phyloP scores from a whole-genome alignment of 306 rosid genomes.

The Arachis stenosperma region DNA sequence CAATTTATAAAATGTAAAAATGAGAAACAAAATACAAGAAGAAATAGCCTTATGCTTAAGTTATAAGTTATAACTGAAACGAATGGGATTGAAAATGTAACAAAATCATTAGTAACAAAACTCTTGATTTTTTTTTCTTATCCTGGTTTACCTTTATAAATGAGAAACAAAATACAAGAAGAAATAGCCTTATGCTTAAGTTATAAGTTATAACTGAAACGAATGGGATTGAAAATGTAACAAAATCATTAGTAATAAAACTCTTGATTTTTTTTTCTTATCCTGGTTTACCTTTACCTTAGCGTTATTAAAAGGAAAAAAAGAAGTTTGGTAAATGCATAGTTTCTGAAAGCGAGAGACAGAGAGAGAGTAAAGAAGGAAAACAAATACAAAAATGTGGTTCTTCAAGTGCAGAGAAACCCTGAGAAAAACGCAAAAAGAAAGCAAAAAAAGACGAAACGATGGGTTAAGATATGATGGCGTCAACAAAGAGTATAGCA shows the following conservation, averaged over 20 bases:
- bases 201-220: background rate
- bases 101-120: conserved; percentile 13
- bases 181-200: background rate
- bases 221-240: conserved; percentile 23
- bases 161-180: background rate
- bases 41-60: background rate
- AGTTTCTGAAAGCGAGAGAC: background rate
- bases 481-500: no score
- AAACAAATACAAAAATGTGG: conserved; percentile 35
- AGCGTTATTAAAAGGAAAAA: conserved; percentile 23
- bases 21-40: background rate
- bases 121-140: background rate
- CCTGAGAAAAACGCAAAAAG: conserved; percentile 37
- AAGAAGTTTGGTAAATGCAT: background rate
- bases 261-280: background rate
- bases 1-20: background rate
- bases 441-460: conserved; percentile 73
- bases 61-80: background rate
- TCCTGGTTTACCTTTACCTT: background rate
- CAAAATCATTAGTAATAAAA: conserved; percentile 12
- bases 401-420: conserved; percentile 50
- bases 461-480: background rate
- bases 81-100: conserved; percentile 23
- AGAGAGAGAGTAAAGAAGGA: conserved; percentile 27
- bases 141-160: background rate